Conservation (phyloP, 2,329 filamentous ascomycete species). For the Claviceps sp. region DNA sequence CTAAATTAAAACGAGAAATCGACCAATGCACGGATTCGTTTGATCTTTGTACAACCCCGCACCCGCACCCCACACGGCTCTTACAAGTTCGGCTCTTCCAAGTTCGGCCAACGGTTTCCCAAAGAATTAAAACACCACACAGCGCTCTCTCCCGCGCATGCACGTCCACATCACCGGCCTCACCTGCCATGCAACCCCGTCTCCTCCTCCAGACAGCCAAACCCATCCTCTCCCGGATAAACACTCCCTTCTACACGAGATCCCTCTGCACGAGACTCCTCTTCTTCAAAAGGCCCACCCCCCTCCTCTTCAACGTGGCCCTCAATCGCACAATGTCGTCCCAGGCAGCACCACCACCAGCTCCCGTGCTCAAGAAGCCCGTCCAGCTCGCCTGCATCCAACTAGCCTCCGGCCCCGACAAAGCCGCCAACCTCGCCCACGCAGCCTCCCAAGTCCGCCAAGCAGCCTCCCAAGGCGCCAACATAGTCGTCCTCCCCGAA, state of each 20-base stretch:
- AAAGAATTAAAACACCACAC: neutral
- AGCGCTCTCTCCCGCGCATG: neutral
- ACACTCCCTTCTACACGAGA: too few relatives aligned
- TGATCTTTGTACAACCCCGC: too few relatives aligned
- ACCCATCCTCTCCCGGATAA: neutral
- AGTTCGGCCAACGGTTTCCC: too few relatives aligned
- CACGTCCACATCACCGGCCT: neutral
- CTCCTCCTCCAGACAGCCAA: slow-evolving; percentile 1
- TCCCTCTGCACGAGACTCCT: too few relatives aligned
- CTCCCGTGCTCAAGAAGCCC: slow-evolving; percentile 53
- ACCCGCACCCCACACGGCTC: too few relatives aligned
- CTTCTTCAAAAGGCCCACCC: too few relatives aligned
- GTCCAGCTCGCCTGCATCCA: slow-evolving; percentile 74
- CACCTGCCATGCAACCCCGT: slow-evolving; percentile 1
- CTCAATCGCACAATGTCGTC: neutral
- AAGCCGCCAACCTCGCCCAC: slow-evolving; percentile 67
- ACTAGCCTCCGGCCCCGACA: slow-evolving; percentile 69
- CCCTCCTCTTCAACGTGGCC: neutral
- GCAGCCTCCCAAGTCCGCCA: slow-evolving; percentile 73
- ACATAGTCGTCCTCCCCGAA: slow-evolving; percentile 85
- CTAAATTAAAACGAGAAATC: too few relatives aligned
- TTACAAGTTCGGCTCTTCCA: too few relatives aligned
- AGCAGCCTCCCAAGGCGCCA: slow-evolving; percentile 62
- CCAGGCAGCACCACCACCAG: neutral
- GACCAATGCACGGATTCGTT: too few relatives aligned